These are phyloP conservation scores for Paraphysoderma sedebokerense DNA, from an alignment of 371 early-diverging fungal genomes.

Conservation along the genomic window DNA sequence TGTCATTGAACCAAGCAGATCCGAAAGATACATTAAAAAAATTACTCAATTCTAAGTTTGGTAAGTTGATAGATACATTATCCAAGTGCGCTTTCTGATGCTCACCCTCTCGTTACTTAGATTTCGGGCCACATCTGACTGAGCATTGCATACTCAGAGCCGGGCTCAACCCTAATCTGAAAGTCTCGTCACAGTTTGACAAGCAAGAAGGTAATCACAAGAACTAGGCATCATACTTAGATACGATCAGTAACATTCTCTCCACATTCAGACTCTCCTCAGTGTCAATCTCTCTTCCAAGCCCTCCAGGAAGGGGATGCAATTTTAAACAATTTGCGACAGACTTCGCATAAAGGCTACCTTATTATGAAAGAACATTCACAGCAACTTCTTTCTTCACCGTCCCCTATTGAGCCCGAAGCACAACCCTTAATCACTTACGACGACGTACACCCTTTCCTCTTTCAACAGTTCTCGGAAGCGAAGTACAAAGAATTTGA, in stretches of 20 bases:
- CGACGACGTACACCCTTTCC: slow-evolving; percentile 77
- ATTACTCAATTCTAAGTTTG: slow-evolving; percentile 46
- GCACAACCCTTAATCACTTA: slow-evolving; percentile 21
- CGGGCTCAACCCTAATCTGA: slow-evolving; percentile 42
- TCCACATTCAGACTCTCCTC: slow-evolving; percentile 7
- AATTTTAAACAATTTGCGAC: slow-evolving; percentile 12
- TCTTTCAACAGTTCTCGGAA: slow-evolving; percentile 47
- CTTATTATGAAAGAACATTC: no score
- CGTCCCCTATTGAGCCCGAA: no score
- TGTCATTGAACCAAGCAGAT: slow-evolving; percentile 32
- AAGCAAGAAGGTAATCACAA: no score
- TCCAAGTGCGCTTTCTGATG: not conserved
- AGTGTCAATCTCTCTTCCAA: slow-evolving; percentile 11
- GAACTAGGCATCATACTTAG: no score
- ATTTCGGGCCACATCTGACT: slow-evolving; percentile 70
- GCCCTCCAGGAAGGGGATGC: slow-evolving; percentile 22
- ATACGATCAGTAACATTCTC: no score
- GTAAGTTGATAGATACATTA: slow-evolving; percentile 12
- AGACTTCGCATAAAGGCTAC: no score
- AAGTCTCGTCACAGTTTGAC: no score
- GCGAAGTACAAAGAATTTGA: slow-evolving; percentile 32
- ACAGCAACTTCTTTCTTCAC: no score
- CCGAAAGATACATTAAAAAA: slow-evolving; percentile 62
- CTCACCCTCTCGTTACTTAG: not conserved
- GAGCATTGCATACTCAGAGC: slow-evolving; percentile 68